These are phyloP conservation scores for Physocladia obscura DNA, from an alignment of 192 early-diverging fungal species.

Conservation along the genomic window DNA sequence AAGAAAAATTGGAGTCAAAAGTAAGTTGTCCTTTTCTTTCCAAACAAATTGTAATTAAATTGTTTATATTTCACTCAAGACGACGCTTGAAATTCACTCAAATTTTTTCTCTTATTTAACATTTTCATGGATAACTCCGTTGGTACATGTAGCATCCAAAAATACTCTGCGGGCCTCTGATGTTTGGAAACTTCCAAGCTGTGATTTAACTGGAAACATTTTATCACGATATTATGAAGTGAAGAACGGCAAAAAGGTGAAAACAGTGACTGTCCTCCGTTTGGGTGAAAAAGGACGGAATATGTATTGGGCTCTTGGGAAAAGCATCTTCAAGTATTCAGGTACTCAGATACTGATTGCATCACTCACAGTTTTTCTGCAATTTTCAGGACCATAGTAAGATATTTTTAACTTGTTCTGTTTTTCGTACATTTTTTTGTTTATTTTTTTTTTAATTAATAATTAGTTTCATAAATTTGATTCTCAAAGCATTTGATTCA, in stretches of 20 bases:
- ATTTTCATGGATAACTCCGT: slow-evolving; percentile 60
- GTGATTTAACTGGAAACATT: slow-evolving; percentile 46
- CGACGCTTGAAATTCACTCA: slow-evolving; percentile 17
- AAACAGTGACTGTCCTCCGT: too few relatives aligned
- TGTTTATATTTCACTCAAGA: too few relatives aligned
- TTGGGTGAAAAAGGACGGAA: too few relatives aligned
- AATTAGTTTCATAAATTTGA: slow-evolving; percentile 44
- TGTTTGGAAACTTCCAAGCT: slow-evolving; percentile 51
- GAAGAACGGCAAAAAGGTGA: too few relatives aligned
- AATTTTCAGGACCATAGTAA: slow-evolving; percentile 24
- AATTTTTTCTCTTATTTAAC: slow-evolving; percentile 36
- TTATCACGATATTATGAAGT: slow-evolving; percentile 27
- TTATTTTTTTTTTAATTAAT: background rate
- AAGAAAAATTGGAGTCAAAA: background rate
- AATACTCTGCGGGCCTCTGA: slow-evolving; percentile 56
- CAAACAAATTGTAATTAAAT: too few relatives aligned
- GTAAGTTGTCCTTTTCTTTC: background rate
- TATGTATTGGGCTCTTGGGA: too few relatives aligned
- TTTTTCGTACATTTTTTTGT: background rate
- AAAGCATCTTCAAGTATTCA: too few relatives aligned
- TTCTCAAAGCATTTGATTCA: slow-evolving; percentile 36
- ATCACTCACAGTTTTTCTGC: slow-evolving; percentile 14
- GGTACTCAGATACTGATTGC: slow-evolving; percentile 9
- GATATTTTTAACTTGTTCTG: too few relatives aligned
- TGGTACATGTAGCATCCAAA: slow-evolving; percentile 55